A percentile compares a stretch with the other conserved stretches of the same genome.
Conservation (phyloP, 2,329 filamentous ascomycete genomes). For the Stylonectria norvegica region DNA sequence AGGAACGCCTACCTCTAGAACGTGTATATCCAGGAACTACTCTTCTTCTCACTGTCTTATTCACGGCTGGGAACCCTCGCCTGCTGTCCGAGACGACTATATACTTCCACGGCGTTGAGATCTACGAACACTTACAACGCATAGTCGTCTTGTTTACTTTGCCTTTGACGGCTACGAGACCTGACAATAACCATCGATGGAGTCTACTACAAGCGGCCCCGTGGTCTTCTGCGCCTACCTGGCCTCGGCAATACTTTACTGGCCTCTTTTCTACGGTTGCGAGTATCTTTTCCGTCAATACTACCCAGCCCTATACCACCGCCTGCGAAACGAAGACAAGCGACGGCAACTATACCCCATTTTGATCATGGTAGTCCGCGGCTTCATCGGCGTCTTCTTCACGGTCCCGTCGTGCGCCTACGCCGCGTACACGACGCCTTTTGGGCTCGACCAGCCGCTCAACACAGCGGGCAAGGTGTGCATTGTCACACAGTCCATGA, state of each 20-base stretch:
- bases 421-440: constrained; percentile 18
- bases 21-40: too few species aligned
- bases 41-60: too few species aligned
- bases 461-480: constrained; percentile 21
- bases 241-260: constrained; percentile 17
- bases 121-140: too few species aligned
- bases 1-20: too few species aligned
- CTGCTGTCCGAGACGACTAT: too few species aligned
- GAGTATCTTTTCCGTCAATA: constrained; percentile 11
- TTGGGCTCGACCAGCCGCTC: constrained; percentile 18
- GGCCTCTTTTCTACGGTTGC: constrained; percentile 13
- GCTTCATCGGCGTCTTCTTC: constrained; percentile 28
- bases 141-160: too few species aligned
- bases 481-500: constrained; percentile 20
- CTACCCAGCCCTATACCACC: constrained; percentile 11
- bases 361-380: constrained; percentile 16
- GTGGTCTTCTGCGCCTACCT: constrained; percentile 18
- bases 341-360: constrained; percentile 15
- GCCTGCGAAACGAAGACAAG: constrained; percentile 11
- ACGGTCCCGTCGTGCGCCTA: constrained; percentile 17
- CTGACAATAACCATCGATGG: background rate
- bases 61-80: too few species aligned
- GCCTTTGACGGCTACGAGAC: background rate
- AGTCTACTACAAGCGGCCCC: constrained; percentile 10
- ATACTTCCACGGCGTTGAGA: too few species aligned